These are phyloP conservation scores for Saussurea involucrata DNA, from an alignment of 129 eudicot species.

Conservation along the genomic window DNA sequence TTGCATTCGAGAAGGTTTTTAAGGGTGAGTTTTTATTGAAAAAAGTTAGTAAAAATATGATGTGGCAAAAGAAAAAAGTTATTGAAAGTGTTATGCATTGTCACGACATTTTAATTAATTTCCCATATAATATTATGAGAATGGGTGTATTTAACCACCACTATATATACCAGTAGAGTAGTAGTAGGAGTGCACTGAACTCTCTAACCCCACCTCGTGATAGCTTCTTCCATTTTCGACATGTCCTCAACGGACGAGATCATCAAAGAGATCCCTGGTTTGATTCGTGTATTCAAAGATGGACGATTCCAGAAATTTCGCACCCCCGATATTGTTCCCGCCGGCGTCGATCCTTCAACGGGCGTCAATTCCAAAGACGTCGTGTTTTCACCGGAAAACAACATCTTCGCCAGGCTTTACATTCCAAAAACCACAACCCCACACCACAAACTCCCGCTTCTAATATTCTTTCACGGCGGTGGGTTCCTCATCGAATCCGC, in stretches of 20 bases:
- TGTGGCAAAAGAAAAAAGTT: no score
- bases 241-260: slow-evolving; percentile 18
- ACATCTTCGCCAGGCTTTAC: slow-evolving; percentile 38
- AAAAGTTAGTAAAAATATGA: no score
- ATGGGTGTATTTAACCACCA: no score
- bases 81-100: no score
- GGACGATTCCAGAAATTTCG: slow-evolving; percentile 26
- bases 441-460: slow-evolving; percentile 43
- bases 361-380: slow-evolving; percentile 46
- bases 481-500: slow-evolving; percentile 47
- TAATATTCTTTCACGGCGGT: slow-evolving; percentile 61
- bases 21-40: no score
- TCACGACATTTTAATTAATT: no score
- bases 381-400: slow-evolving; percentile 3
- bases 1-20: no score
- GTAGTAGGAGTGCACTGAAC: background rate
- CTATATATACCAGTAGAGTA: no score
- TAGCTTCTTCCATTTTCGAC: background rate
- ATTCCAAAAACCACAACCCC: slow-evolving; percentile 20
- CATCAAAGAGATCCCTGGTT: slow-evolving; percentile 21
- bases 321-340: slow-evolving; percentile 28
- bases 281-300: slow-evolving; percentile 37
- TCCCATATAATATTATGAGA: no score
- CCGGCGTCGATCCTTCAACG: slow-evolving; percentile 35
- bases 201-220: background rate